phyloP scores from a whole-genome alignment of 306 rosid genomes.

The Quercus robur region DNA sequence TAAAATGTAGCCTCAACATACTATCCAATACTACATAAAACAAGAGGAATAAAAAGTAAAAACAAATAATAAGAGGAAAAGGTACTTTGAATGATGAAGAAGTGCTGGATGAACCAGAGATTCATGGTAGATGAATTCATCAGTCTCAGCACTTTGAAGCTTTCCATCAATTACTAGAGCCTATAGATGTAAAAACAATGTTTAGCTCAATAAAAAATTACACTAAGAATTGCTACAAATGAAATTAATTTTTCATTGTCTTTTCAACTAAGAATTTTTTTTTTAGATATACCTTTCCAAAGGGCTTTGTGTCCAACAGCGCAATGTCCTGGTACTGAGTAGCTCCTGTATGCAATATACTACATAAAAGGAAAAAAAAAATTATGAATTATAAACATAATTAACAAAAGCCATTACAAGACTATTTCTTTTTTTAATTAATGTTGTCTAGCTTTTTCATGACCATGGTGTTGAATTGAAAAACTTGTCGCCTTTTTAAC shows the following conservation, averaged over 20 bases:
- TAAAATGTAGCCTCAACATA: not conserved
- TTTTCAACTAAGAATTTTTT: not conserved
- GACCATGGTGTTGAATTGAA: constrained; percentile 35
- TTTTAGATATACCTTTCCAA: constrained; percentile 65
- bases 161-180: constrained; percentile 95
- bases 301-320: constrained; percentile 91
- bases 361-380: constrained; percentile 19
- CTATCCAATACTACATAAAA: not conserved
- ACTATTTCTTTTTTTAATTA: not conserved
- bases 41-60: not conserved
- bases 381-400: no score
- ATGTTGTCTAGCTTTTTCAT: constrained; percentile 57
- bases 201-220: not conserved
- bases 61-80: not conserved
- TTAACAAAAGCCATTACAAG: not conserved
- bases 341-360: constrained; percentile 91
- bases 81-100: constrained; percentile 80
- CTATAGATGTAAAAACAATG: constrained; percentile 29
- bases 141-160: constrained; percentile 97
- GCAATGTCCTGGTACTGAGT: constrained; percentile 95
- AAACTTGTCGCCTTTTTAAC: constrained; percentile 36
- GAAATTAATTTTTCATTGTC: not conserved
- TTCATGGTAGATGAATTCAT: constrained; percentile 95
- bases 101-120: constrained; percentile 94
- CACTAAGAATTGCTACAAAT: not conserved